phyloP scores from a whole-genome alignment of 2,329 filamentous ascomycete genomes.

The Hypoxylon sp. region DNA sequence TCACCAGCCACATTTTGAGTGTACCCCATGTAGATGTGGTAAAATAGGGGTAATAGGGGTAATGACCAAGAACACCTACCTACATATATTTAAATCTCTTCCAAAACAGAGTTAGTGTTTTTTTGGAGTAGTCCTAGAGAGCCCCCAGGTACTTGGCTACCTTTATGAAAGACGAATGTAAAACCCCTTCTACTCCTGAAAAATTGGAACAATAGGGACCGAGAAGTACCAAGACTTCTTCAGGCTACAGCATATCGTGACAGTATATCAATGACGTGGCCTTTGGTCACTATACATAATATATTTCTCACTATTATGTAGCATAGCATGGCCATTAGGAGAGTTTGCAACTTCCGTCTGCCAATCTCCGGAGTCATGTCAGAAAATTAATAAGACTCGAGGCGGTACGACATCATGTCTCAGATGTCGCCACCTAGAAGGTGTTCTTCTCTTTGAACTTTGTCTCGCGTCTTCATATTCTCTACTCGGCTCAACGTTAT shows the following conservation, averaged over 20 bases:
- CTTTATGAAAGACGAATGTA: too few relatives aligned
- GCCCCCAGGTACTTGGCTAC: too few relatives aligned
- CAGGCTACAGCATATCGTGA: background rate
- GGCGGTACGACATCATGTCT: background rate
- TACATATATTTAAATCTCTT: background rate
- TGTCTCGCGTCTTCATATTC: background rate
- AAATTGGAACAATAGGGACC: too few relatives aligned
- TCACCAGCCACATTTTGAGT: background rate
- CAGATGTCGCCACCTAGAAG: background rate
- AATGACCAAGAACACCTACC: background rate
- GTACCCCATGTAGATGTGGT: background rate
- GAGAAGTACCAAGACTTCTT: background rate
- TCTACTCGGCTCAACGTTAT: background rate
- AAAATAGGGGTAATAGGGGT: constrained; percentile 1
- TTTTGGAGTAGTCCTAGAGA: too few relatives aligned
- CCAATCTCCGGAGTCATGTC: background rate
- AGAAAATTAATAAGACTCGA: background rate
- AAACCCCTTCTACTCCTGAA: too few relatives aligned
- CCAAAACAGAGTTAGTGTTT: background rate
- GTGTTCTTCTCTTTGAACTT: background rate
- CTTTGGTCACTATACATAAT: too few relatives aligned
- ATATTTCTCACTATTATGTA: too few relatives aligned
- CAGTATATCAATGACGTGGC: background rate
- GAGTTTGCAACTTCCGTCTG: background rate
- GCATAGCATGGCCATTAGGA: background rate